These are phyloP conservation scores for Aleurites moluccanus DNA, from an alignment of 441 rosid species.

Conservation along the genomic window DNA sequence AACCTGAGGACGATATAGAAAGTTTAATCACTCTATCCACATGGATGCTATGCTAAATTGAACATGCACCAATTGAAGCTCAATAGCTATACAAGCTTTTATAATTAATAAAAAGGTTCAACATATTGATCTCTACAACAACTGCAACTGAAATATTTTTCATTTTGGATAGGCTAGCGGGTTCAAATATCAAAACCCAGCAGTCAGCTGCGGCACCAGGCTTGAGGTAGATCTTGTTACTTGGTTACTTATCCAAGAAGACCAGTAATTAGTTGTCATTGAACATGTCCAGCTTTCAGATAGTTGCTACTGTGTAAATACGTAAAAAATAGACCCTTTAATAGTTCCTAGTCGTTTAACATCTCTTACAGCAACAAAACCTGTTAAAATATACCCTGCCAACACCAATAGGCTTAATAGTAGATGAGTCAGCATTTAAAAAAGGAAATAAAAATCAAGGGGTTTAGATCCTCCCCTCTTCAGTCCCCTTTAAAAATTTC, in stretches of 20 bases:
- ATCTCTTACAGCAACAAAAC: conserved; percentile 10
- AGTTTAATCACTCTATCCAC: background rate
- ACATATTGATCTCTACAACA: background rate
- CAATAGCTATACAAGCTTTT: conserved; percentile 21
- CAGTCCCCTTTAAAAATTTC: background rate
- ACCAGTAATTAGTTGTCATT: background rate
- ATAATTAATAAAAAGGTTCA: background rate
- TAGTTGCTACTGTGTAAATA: background rate
- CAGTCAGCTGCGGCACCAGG: background rate
- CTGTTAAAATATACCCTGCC: conserved; percentile 5
- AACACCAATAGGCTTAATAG: background rate
- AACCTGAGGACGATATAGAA: no score
- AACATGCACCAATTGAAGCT: background rate
- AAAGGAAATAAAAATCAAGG: background rate
- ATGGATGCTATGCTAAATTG: background rate
- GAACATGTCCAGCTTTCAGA: background rate
- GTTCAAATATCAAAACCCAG: background rate
- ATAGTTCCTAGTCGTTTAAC: background rate
- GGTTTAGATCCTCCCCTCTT: background rate
- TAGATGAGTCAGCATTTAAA: background rate
- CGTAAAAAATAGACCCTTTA: background rate
- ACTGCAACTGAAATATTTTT: background rate
- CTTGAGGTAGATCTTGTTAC: background rate
- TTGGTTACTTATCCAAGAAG: background rate
- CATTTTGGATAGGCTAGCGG: background rate